These are phyloP conservation scores for Umbelopsis sp. DNA, from an alignment of 192 early-diverging fungal genomes.

Conservation along the genomic window DNA sequence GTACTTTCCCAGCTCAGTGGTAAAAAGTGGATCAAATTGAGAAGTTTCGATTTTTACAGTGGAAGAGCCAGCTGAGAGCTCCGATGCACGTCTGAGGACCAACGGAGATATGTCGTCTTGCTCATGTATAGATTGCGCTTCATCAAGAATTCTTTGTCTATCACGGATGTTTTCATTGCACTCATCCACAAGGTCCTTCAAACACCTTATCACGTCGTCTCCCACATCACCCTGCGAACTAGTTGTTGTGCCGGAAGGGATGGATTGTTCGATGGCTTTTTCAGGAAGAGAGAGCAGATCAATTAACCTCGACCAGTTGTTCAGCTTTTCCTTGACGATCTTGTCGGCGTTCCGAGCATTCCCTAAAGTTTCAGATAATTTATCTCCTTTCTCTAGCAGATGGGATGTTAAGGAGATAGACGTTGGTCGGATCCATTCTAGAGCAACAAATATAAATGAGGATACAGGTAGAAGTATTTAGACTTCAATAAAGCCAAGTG, in stretches of 20 bases:
- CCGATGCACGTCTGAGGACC: constrained; percentile 63
- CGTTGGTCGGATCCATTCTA: constrained; percentile 59
- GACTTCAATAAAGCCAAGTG: background rate
- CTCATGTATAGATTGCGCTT: constrained; percentile 63
- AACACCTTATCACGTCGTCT: background rate
- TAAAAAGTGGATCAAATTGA: constrained; percentile 75
- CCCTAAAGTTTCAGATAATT: constrained; percentile 57
- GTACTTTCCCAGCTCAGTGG: constrained; percentile 72
- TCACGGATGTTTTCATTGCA: background rate
- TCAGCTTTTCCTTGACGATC: constrained; percentile 59
- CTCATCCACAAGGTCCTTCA: constrained; percentile 21
- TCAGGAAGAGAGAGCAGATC: constrained; percentile 48
- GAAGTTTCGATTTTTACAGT: constrained; percentile 72
- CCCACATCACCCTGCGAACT: background rate
- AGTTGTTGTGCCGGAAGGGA: constrained; percentile 8
- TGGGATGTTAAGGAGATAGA: constrained; percentile 57
- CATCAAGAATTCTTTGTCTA: constrained; percentile 48
- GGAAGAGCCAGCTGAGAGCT: constrained; percentile 60
- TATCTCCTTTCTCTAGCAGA: constrained; percentile 55
- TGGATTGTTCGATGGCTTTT: constrained; percentile 30
- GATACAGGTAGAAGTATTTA: background rate
- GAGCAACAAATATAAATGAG: background rate
- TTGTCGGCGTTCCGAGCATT: constrained; percentile 61
- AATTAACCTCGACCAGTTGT: constrained; percentile 60
- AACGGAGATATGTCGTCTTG: constrained; percentile 78